Base-by-base conservation (phyloP, 352 stramenopile genomes). In the Halophytophthora polymorphica region DNA sequence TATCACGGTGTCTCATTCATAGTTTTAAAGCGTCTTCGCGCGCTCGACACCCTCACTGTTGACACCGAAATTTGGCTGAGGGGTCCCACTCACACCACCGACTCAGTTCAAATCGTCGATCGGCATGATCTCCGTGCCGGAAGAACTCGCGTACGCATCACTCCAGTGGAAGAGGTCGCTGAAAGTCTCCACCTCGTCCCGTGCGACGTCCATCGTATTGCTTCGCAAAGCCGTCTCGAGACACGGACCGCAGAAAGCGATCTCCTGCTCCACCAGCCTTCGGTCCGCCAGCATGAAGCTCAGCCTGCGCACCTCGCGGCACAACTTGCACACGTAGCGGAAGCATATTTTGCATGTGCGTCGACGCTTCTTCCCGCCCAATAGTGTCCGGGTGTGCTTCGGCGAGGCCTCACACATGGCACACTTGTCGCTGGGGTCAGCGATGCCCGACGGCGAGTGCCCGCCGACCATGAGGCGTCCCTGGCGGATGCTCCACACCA, bases 261-360 rank as follows among this genome's bases (percentile, higher is more conserved):
- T 47, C 7, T 62, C 50, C 23, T 69, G 61, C 35, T 65, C 46
- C 43, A 66, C 61, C 8, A 69, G 50, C 19, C 61, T 45, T 17
- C 60, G 51, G 18, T 65, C 52, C 14, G 56, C 36, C 19, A 62
- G 39, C 50, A 69, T 66, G 39, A 65, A 66, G 44, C 45, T 53
- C 12, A 81, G 56, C 34, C 66, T 66, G 5, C 58, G 55, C 23
- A 59, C 64, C 42, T 77, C 57, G 35, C 58, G 64, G 45, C 66
- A 77, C 15, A 53, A 34, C 17, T 64, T 69, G 35, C 70, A 81
- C 44, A 81, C 64, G 34, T 67, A 61, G 4, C 50, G 59, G 17
- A 56, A 57, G 41, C 70, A 81, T 8, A 81, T 54, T 2, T 61
- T 63, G 36, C 69, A 80, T 12, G 47, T 66, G 29, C 38, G 61